A percentile compares a stretch with the other conserved stretches of the same genome.
These are phyloP conservation scores for Brachypodium distachyon DNA, from an alignment of 202 grass and related monocot genomes.

Conservation along the genomic window DNA sequence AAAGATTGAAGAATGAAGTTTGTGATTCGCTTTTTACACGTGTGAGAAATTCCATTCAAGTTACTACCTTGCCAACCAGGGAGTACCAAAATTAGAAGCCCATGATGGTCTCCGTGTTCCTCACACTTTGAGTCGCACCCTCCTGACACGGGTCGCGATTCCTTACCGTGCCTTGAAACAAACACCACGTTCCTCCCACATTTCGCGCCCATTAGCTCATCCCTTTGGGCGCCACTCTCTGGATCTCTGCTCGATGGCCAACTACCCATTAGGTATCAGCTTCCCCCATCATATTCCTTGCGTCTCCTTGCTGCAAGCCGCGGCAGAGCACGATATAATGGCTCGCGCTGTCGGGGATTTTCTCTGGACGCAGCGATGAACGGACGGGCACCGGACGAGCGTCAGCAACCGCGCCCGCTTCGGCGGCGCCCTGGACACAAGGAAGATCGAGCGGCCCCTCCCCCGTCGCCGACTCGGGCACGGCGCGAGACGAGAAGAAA, in stretches of 20 bases:
- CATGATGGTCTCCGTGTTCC: background rate
- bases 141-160: background rate
- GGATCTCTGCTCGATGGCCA: background rate
- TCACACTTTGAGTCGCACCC: background rate
- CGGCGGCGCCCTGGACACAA: background rate
- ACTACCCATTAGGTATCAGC: background rate
- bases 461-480: background rate
- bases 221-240: background rate
- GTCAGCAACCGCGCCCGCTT: background rate
- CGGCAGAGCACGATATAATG: background rate
- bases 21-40: background rate
- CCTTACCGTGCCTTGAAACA: constrained; percentile 14
- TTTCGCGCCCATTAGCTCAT: background rate
- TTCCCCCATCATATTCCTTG: constrained; percentile 18
- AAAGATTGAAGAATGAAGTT: background rate
- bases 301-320: background rate
- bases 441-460: too few relatives aligned
- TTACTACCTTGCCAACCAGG: too few relatives aligned
- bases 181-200: background rate
- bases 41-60: background rate
- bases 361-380: background rate
- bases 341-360: background rate
- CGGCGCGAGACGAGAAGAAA: background rate
- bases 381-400: background rate
- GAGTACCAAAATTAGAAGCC: too few relatives aligned